Evolutionary conservation across 2,329 filamentous ascomycete species (phyloP).

Genomic region (Exophiala lecanii-corni): DNA sequence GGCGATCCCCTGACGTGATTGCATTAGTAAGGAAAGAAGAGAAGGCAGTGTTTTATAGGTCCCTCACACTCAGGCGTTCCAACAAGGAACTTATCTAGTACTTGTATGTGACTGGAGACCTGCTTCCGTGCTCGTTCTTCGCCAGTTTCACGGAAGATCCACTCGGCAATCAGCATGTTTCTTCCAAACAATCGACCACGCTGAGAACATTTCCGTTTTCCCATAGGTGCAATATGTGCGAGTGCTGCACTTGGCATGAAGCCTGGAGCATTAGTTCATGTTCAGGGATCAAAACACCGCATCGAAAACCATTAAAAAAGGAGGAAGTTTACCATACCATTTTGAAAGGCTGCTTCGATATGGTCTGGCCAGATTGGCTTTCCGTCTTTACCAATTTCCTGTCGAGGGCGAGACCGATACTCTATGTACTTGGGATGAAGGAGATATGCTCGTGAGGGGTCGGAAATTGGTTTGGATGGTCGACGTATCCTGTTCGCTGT

Average conservation of each 20-base stretch:
- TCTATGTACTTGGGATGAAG: constrained; percentile 37
- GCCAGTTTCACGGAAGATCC: constrained; percentile 53
- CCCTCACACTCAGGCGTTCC: constrained; percentile 49
- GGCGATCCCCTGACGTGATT: constrained; percentile 14
- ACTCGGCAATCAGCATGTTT: constrained; percentile 59
- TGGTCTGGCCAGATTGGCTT: constrained; percentile 44
- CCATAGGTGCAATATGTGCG: constrained; percentile 54
- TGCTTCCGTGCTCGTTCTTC: constrained; percentile 53
- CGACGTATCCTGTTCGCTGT: not conserved
- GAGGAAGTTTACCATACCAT: constrained; percentile 36
- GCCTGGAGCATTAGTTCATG: too few species aligned
- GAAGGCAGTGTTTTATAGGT: not conserved
- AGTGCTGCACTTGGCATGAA: constrained; percentile 44
- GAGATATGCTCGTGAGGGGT: constrained; percentile 20
- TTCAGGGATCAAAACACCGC: too few species aligned
- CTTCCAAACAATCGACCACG: constrained; percentile 53
- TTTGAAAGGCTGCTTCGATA: constrained; percentile 45
- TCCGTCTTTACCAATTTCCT: constrained; percentile 40
- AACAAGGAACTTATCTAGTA: constrained; percentile 53
- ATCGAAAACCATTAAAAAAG: too few species aligned
- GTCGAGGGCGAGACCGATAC: constrained; percentile 40
- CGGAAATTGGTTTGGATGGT: constrained; percentile 2
- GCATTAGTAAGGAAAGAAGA: constrained; percentile 1
- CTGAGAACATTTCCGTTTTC: constrained; percentile 50
- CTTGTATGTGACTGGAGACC: constrained; percentile 61